Evolutionary conservation across 345 rosid genomes (phyloP).

Genomic region (Brassica carinata): DNA sequence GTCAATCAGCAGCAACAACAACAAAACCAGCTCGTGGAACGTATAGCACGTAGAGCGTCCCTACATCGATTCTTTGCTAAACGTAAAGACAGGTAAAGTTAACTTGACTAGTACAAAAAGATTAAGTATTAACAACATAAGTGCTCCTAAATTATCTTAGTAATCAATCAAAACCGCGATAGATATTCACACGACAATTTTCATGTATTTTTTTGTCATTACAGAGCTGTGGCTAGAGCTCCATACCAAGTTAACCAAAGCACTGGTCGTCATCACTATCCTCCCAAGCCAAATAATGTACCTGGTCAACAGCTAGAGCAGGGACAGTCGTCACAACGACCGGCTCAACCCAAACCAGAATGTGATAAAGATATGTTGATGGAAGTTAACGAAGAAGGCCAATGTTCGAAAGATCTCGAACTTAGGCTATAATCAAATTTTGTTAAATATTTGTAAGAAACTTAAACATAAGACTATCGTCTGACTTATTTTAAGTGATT

Average conservation of each 20-base stretch:
- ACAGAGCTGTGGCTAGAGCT: conserved; percentile 60
- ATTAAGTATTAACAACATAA: not conserved
- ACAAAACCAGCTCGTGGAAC: conserved; percentile 39
- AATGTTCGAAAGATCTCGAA: conserved; percentile 50
- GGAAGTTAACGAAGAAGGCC: conserved; percentile 38
- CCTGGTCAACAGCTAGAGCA: conserved; percentile 29
- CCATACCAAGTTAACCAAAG: conserved; percentile 60
- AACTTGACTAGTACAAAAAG: not conserved
- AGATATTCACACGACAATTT: not conserved
- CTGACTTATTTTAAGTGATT: conserved; percentile 3
- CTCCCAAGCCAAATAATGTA: conserved; percentile 32
- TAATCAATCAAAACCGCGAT: not conserved
- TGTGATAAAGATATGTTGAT: conserved; percentile 21
- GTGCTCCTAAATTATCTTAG: not conserved
- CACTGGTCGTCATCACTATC: conserved; percentile 12
- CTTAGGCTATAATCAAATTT: conserved; percentile 51
- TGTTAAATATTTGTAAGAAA: not conserved
- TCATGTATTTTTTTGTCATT: not conserved
- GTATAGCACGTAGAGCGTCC: conserved; percentile 62
- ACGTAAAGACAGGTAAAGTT: conserved; percentile 68
- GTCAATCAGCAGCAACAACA: conserved; percentile 17
- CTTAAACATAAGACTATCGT: conserved; percentile 57
- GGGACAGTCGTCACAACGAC: conserved; percentile 38
- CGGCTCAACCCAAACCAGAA: conserved; percentile 7
- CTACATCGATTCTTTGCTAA: conserved; percentile 70